Conservation (phyloP, 1,139 yeast genomes). For the Lodderomyces margitis region DNA sequence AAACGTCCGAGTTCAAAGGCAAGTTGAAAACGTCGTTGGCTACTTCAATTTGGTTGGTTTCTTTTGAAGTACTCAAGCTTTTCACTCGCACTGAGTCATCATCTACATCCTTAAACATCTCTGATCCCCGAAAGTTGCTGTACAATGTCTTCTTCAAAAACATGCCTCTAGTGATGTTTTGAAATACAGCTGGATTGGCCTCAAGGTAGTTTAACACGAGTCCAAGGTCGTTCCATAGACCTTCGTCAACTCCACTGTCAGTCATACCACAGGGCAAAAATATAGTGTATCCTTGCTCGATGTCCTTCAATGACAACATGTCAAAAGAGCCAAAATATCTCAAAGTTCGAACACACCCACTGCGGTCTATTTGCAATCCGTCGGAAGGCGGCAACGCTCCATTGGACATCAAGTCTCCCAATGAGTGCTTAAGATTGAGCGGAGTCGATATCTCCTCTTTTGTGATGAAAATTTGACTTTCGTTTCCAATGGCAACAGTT, state of each 20-base stretch:
- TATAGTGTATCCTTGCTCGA: slow-evolving; percentile 65
- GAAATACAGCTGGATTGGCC: slow-evolving; percentile 49
- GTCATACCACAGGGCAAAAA: slow-evolving; percentile 68
- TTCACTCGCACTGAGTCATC: slow-evolving; percentile 32
- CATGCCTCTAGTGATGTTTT: slow-evolving; percentile 52
- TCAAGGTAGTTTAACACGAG: slow-evolving; percentile 61
- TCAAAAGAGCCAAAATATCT: slow-evolving; percentile 31
- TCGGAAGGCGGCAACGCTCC: slow-evolving; percentile 33
- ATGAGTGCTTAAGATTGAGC: slow-evolving; percentile 31
- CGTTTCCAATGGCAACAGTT: slow-evolving; percentile 42
- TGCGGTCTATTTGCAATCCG: slow-evolving; percentile 32
- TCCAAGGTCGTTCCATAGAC: slow-evolving; percentile 66
- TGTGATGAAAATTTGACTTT: slow-evolving; percentile 61
- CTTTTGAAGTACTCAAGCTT: slow-evolving; percentile 24
- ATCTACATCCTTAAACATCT: slow-evolving; percentile 21
- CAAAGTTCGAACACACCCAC: slow-evolving; percentile 37
- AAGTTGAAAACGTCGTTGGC: slow-evolving; percentile 23
- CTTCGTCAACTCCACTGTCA: slow-evolving; percentile 6
- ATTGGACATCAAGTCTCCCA: slow-evolving; percentile 39
- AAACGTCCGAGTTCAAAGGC: slow-evolving; percentile 58
- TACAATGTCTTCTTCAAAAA: slow-evolving; percentile 67
- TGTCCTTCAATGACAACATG: slow-evolving; percentile 43
- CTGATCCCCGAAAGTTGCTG: slow-evolving; percentile 49
- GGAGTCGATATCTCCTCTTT: slow-evolving; percentile 52
- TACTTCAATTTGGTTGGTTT: slow-evolving; percentile 21